phyloP scores from a whole-genome alignment of 2,329 filamentous ascomycete species.

The Canariomyces notabilis region DNA sequence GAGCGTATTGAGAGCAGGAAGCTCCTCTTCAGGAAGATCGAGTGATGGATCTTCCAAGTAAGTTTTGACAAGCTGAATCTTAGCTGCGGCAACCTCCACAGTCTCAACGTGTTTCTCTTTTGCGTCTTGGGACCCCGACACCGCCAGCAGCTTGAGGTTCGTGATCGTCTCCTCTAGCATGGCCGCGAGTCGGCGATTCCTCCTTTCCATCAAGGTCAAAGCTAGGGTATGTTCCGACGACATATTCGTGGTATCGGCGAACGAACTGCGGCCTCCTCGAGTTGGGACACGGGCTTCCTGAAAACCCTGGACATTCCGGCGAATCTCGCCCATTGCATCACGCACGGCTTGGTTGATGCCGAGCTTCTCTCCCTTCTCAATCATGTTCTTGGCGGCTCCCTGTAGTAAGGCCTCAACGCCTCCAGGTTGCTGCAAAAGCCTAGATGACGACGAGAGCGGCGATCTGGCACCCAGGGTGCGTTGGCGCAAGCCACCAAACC shows the following conservation, averaged over 20 bases:
- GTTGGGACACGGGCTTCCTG: constrained; percentile 50
- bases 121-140: constrained; percentile 41
- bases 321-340: constrained; percentile 75
- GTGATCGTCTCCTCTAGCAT: constrained; percentile 64
- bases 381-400: constrained; percentile 68
- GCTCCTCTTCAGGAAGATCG: constrained; percentile 29
- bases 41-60: constrained; percentile 51
- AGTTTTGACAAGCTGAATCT: constrained; percentile 59
- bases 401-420: constrained; percentile 68
- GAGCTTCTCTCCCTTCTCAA: constrained; percentile 68
- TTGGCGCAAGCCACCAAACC: constrained; percentile 35
- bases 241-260: constrained; percentile 30
- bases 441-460: constrained; percentile 43
- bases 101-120: constrained; percentile 46
- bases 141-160: constrained; percentile 57
- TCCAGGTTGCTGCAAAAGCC: constrained; percentile 49
- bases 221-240: constrained; percentile 26
- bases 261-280: constrained; percentile 33
- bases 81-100: constrained; percentile 57
- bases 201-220: constrained; percentile 52
- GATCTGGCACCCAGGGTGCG: constrained; percentile 40
- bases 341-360: constrained; percentile 76
- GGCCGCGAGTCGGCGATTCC: constrained; percentile 61
- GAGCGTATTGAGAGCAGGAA: constrained; percentile 19
- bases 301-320: constrained; percentile 66